Conservation (phyloP, 805 yeast species). For the Kuraishia ogatae region DNA sequence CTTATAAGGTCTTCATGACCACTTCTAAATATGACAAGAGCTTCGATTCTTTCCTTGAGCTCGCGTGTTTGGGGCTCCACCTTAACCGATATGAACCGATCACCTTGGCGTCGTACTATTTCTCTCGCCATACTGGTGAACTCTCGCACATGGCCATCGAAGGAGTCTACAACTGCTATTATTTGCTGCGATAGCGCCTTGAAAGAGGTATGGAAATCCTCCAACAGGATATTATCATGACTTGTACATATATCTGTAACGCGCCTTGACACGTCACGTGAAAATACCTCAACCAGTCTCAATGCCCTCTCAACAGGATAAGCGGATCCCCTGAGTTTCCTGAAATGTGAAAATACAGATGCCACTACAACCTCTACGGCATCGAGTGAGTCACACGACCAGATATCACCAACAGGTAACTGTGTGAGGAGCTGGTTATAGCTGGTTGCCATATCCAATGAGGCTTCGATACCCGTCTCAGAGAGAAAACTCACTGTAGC, state of each 20-base stretch:
- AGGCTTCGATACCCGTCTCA: slow-evolving; percentile 59
- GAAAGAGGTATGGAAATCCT: slow-evolving; percentile 27
- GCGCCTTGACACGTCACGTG: slow-evolving; percentile 44
- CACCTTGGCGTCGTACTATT: slow-evolving; percentile 61
- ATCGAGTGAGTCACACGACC: slow-evolving; percentile 34
- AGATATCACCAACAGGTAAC: slow-evolving; percentile 56
- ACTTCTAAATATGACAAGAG: slow-evolving; percentile 35
- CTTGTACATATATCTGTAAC: slow-evolving; percentile 29
- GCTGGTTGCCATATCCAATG: slow-evolving; percentile 38
- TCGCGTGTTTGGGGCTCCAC: slow-evolving; percentile 35
- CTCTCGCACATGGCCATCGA: slow-evolving; percentile 58
- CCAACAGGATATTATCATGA: slow-evolving; percentile 34
- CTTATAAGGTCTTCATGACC: slow-evolving; percentile 42
- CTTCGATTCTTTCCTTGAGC: slow-evolving; percentile 33
- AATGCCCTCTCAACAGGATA: slow-evolving; percentile 64
- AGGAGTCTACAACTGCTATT: slow-evolving; percentile 27
- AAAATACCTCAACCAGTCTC: slow-evolving; percentile 54
- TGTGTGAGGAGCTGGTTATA: slow-evolving; percentile 61
- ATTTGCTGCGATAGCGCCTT: slow-evolving; percentile 19
- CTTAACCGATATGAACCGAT: slow-evolving; percentile 58
- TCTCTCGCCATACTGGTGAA: slow-evolving; percentile 66
- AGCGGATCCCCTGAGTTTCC: slow-evolving; percentile 45
- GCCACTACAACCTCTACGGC: slow-evolving; percentile 36
- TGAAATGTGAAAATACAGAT: slow-evolving; percentile 51
- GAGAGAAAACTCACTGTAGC: slow-evolving; percentile 65